Conservation (phyloP, 2,329 filamentous ascomycete species). For the Aspergillus tanneri region DNA sequence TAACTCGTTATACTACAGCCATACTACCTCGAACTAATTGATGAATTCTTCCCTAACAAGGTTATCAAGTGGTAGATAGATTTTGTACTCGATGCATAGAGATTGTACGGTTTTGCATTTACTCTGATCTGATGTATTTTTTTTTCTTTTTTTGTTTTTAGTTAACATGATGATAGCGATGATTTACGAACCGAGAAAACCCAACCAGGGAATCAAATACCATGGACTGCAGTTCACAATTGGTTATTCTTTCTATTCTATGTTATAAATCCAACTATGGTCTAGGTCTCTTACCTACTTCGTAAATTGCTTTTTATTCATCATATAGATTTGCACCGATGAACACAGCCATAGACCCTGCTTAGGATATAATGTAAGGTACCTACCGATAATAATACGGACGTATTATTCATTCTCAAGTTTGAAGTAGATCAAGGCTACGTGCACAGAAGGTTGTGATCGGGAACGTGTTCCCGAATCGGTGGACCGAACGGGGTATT, state of each 20-base stretch:
- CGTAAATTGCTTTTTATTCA: too few relatives aligned
- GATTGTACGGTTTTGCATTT: neutral
- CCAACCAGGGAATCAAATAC: neutral
- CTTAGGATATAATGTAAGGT: too few relatives aligned
- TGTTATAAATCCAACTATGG: too few relatives aligned
- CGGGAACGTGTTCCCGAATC: constrained; percentile 15
- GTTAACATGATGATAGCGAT: constrained; percentile 8
- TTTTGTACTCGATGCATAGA: neutral
- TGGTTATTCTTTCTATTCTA: neutral
- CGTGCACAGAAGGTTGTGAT: neutral
- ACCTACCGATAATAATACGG: too few relatives aligned
- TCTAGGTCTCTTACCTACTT: too few relatives aligned
- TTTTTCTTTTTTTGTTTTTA: neutral
- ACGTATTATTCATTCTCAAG: too few relatives aligned
- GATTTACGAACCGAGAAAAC: constrained; percentile 7
- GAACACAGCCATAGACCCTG: too few relatives aligned
- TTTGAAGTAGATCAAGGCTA: too few relatives aligned
- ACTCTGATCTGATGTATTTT: neutral
- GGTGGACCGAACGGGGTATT: constrained; percentile 1
- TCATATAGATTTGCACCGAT: too few relatives aligned
- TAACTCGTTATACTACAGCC: constrained; percentile 45
- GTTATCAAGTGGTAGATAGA: constrained; percentile 64
- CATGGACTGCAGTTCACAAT: too few relatives aligned
- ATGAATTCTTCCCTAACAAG: constrained; percentile 70
- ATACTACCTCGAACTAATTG: constrained; percentile 72